These are phyloP conservation scores for Claviceps quebecensis DNA, from an alignment of 2,329 filamentous ascomycete species.

Conservation along the genomic window DNA sequence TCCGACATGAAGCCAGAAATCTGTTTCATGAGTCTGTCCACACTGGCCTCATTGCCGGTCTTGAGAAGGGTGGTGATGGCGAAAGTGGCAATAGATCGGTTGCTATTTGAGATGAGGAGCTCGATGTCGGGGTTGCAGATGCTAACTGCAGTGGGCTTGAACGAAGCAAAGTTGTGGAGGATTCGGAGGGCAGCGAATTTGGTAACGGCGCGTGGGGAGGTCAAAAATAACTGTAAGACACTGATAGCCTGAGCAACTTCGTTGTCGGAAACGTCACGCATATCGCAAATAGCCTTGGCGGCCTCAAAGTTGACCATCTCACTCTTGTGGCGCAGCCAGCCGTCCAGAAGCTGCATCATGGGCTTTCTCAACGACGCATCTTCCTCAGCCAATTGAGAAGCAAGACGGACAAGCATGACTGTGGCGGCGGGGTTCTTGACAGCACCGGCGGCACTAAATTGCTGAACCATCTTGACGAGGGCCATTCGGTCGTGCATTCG, in stretches of 20 bases:
- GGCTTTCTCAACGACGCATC: slow-evolving; percentile 78
- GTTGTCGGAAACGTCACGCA: slow-evolving; percentile 81
- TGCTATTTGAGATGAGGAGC: slow-evolving; percentile 88
- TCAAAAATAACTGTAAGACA: slow-evolving; percentile 90
- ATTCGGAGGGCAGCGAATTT: slow-evolving; percentile 97
- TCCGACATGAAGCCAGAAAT: slow-evolving; percentile 98
- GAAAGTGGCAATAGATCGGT: slow-evolving; percentile 94
- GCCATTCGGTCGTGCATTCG: slow-evolving; percentile 95
- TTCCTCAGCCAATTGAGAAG: slow-evolving; percentile 87
- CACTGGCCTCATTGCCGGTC: slow-evolving; percentile 94
- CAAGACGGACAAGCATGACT: slow-evolving; percentile 82
- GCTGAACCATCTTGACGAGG: slow-evolving; percentile 99
- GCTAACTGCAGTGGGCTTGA: slow-evolving; percentile 86
- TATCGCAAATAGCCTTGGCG: slow-evolving; percentile 92
- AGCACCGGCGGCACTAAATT: slow-evolving; percentile 80
- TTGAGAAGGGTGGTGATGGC: slow-evolving; percentile 96
- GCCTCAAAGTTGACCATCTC: slow-evolving; percentile 99
- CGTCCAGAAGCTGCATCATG: slow-evolving; percentile 94
- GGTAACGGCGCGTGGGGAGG: slow-evolving; percentile 84
- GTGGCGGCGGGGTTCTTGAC: slow-evolving; percentile 91
- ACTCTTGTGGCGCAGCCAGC: slow-evolving; percentile 95
- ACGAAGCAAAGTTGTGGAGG: slow-evolving; percentile 88
- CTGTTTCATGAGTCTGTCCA: slow-evolving; percentile 96
- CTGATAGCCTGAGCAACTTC: slow-evolving; percentile 89
- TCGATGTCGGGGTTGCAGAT: slow-evolving; percentile 97